Evolutionary conservation across 176 grass and related monocot genomes (phyloP).

Genomic region (Cenchrus fungigraminus): DNA sequence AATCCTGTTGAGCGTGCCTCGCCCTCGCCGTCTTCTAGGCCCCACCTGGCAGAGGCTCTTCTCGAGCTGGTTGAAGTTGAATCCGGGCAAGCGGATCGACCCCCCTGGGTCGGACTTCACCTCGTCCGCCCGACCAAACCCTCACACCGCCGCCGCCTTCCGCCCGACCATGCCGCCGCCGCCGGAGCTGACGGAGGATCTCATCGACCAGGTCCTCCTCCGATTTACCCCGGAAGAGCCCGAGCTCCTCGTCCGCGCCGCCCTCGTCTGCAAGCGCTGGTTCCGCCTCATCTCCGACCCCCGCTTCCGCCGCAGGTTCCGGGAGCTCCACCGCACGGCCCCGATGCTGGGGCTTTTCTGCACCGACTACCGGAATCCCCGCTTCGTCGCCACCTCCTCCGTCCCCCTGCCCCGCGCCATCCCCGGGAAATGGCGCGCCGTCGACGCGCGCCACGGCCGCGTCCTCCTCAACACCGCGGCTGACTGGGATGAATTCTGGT

Average conservation of each 20-base stretch:
- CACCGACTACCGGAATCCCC: background rate
- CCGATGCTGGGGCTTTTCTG: background rate
- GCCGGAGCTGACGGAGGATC: background rate
- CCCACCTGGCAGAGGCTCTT: background rate
- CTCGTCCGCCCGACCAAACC: background rate
- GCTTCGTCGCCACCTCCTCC: background rate
- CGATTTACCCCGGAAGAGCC: background rate
- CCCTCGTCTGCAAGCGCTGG: background rate
- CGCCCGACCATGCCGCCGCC: background rate
- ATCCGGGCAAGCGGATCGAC: background rate
- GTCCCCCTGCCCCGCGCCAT: background rate
- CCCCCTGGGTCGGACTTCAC: no score
- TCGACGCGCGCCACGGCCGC: slow-evolving; percentile 5
- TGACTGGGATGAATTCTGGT: background rate
- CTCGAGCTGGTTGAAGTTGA: background rate
- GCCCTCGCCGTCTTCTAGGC: background rate
- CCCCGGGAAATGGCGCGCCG: background rate
- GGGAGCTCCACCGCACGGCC: background rate
- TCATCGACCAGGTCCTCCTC: background rate
- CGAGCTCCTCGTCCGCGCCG: background rate
- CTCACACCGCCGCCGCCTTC: background rate
- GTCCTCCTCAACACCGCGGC: background rate
- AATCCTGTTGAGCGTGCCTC: background rate
- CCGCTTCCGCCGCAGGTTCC: background rate
- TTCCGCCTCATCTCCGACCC: background rate